Conservation (phyloP, 2,329 filamentous ascomycete genomes). For the Chaetomium strumarium region DNA sequence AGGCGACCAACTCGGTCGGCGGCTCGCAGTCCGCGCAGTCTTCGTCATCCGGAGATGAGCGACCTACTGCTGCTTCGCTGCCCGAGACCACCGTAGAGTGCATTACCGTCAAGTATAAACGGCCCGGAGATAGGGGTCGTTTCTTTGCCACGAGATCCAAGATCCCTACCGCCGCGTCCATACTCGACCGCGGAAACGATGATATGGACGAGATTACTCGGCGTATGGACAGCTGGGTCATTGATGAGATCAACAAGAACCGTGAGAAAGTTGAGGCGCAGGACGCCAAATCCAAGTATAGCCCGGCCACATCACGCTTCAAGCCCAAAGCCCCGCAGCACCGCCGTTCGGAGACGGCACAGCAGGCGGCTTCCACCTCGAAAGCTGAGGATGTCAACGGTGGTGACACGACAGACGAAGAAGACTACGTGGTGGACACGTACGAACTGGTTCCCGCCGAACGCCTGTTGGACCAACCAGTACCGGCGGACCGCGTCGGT, state of each 20-base stretch:
- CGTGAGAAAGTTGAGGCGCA: conserved; percentile 43
- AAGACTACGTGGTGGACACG: conserved; percentile 59
- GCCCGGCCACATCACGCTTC: conserved; percentile 36
- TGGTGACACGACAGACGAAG: conserved; percentile 41
- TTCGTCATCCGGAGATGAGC: background rate
- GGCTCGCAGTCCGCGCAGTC: background rate
- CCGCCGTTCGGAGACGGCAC: conserved; percentile 42
- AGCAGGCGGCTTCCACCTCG: conserved; percentile 9
- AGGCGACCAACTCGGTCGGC: background rate
- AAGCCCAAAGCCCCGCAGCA: conserved; percentile 51
- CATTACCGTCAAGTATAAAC: conserved; percentile 13
- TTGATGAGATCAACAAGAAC: conserved; percentile 52
- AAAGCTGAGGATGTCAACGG: conserved; percentile 35
- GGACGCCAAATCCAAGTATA: conserved; percentile 18
- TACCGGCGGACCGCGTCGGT: conserved; percentile 47
- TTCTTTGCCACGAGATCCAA: conserved; percentile 7
- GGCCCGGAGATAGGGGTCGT: conserved; percentile 15
- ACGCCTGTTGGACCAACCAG: conserved; percentile 38
- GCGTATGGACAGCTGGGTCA: conserved; percentile 54
- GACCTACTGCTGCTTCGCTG: background rate
- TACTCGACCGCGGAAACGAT: conserved; percentile 16
- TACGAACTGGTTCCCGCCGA: conserved; percentile 56
- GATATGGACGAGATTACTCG: conserved; percentile 47
- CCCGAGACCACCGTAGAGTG: too few relatives aligned
- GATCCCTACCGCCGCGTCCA: conserved; percentile 16